These are phyloP conservation scores for Aspergillus wentii DNA, from an alignment of 495 filamentous ascomycete genomes.

Conservation along the genomic window DNA sequence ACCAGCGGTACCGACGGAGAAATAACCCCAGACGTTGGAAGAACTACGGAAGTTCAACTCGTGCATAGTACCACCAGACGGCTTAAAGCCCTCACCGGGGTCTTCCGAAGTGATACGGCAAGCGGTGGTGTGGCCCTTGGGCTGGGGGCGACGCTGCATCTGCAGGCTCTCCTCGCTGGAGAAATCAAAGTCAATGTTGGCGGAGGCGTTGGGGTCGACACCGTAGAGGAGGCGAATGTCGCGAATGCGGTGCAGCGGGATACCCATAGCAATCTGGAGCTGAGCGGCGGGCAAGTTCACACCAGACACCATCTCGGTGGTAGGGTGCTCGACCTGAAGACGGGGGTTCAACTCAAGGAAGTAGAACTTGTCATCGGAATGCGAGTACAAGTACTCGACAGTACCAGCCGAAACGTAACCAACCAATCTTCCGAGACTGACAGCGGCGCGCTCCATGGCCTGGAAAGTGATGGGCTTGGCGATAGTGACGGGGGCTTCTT, in stretches of 20 bases:
- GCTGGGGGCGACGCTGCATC: constrained; percentile 81
- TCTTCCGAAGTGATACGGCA: constrained; percentile 99
- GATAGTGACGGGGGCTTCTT: constrained; percentile 96
- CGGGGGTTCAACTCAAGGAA: constrained; percentile 97
- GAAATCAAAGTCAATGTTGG: constrained; percentile 95
- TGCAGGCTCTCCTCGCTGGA: constrained; percentile 76
- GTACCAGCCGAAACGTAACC: constrained; percentile 99
- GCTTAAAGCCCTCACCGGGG: constrained; percentile 98
- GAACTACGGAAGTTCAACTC: constrained; percentile 98
- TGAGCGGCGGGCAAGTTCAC: constrained; percentile 97
- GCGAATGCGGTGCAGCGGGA: constrained; percentile 89
- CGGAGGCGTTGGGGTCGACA: constrained; percentile 80
- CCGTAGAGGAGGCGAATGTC: constrained; percentile 97
- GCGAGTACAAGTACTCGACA: constrained; percentile 98
- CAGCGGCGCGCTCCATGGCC: constrained; percentile 94
- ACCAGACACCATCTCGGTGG: constrained; percentile 98
- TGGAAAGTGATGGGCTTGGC: constrained; percentile 84
- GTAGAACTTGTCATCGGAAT: constrained; percentile 98
- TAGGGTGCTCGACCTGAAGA: constrained; percentile 98
- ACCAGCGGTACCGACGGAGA: constrained; percentile 93
- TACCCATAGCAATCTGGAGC: constrained; percentile 98
- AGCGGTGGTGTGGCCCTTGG: constrained; percentile 95
- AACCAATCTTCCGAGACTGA: constrained; percentile 86
- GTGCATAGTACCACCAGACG: constrained; percentile 97
- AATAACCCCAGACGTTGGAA: constrained; percentile 99